phyloP scores from a whole-genome alignment of 208 protist genomes.

The Crithidia thermophila region DNA sequence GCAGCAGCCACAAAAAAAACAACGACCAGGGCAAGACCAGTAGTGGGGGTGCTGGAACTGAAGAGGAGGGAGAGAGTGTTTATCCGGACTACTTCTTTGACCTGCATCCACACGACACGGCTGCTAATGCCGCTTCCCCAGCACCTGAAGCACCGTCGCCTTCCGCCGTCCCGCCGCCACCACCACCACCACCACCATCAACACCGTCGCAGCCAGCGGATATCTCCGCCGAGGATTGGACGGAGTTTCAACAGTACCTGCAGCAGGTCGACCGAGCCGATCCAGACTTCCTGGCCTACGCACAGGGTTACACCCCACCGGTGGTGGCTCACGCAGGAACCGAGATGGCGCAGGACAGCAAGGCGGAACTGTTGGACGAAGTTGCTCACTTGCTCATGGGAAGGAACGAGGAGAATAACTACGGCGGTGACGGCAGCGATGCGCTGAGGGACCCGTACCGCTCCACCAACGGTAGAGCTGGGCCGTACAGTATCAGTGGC shows the following conservation, averaged over 20 bases:
- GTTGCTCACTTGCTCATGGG: not conserved
- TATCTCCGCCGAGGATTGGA: conserved; percentile 1
- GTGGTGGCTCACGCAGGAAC: not conserved
- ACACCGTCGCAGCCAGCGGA: not conserved
- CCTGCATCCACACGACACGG: not conserved
- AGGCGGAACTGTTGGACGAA: not conserved
- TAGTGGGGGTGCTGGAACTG: too few species aligned
- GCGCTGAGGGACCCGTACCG: too few species aligned
- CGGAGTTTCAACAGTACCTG: conserved; percentile 19
- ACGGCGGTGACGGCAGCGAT: too few species aligned
- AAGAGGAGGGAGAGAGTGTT: too few species aligned
- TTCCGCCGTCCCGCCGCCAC: not conserved
- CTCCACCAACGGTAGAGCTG: too few species aligned
- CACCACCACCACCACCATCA: conserved; percentile 5
- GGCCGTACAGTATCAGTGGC: too few species aligned
- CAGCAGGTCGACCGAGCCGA: conserved; percentile 9
- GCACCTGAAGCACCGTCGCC: not conserved
- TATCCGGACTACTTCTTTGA: conserved; percentile 7
- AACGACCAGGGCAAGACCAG: too few species aligned
- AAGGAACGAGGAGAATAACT: too few species aligned
- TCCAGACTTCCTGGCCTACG: conserved; percentile 11
- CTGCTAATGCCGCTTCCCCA: not conserved
- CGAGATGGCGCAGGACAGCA: not conserved
- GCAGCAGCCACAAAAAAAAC: too few species aligned
- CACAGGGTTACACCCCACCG: not conserved